Base-by-base conservation (phyloP, 73 alveolate genomes). In the Effrenium voratum region DNA sequence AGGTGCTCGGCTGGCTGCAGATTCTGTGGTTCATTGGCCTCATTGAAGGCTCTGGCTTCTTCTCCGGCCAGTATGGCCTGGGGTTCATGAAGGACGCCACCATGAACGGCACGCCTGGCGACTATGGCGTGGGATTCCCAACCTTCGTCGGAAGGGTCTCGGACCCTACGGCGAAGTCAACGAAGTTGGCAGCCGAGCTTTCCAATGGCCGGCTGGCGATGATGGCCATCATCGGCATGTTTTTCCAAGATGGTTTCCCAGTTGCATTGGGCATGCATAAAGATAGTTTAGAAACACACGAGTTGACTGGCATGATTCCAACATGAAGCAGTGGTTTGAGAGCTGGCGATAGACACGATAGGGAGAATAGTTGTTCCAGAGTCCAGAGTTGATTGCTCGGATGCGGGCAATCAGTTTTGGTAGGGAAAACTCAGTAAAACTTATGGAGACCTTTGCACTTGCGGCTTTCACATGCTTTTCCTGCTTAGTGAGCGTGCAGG, bases 191-290 rank as follows among this genome's bases (percentile, higher is more conserved):
- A 16, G 93, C 93, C 24, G 93, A 84, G 30, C 77, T 84, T 34
- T 77, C 93, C 2, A 84, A 84, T 57, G 93, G 93, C 63, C 93
- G 93, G 50, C 57, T 84, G 70, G 93, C 93, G 10, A 84, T 84
- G 93, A 84, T 84, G 93, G 93, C 93, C n/a, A 84, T 84, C 57
- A 84, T 84, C 55, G 93, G 93, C 32, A 84, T 84, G 93, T 84
- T 84, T 80, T 84, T 84, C 36, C 93, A 84, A 84, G 93, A 84
- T 36, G 93, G 93, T 41, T 3, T 76, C 59, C n/a, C n/a, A n/a
- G n/a, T n/a, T n/a, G n/a, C n/a, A n/a, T n/a, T n/a, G n/a, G n/a
- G n/a, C n/a, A n/a, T n/a, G n/a, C n/a, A n/a, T n/a, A n/a, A n/a
- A n/a, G n/a, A n/a, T n/a, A n/a, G n/a, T n/a, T n/a, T n/a, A n/a